Evolutionary conservation across 2,329 filamentous ascomycete species (phyloP).

Genomic region (Pseudonectria foliicola): DNA sequence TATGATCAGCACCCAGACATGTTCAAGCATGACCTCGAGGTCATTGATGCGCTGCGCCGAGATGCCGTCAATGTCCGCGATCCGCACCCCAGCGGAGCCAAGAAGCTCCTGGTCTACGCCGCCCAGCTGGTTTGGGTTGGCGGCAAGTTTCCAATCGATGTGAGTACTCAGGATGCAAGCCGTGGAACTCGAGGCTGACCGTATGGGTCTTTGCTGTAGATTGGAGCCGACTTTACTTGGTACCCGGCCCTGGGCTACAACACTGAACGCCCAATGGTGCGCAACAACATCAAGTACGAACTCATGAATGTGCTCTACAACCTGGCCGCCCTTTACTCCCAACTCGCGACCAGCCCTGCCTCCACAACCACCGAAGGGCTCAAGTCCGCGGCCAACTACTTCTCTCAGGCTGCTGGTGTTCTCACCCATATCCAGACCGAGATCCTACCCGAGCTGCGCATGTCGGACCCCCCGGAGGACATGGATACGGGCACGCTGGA

Average conservation of each 20-base stretch:
- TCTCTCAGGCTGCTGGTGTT: constrained; percentile 80
- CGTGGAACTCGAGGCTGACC: neutral
- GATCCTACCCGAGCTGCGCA: constrained; percentile 75
- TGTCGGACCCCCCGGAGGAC: constrained; percentile 79
- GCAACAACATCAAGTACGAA: constrained; percentile 69
- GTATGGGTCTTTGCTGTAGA: constrained; percentile 42
- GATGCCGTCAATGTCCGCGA: constrained; percentile 88
- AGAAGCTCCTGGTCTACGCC: constrained; percentile 84
- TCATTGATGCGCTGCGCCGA: constrained; percentile 73
- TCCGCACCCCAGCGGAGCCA: constrained; percentile 77
- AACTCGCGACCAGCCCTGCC: constrained; percentile 77
- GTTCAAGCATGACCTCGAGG: constrained; percentile 79
- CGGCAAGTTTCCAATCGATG: constrained; percentile 94
- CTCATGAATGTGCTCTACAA: constrained; percentile 91
- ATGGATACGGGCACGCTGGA: constrained; percentile 88
- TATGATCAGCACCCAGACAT: constrained; percentile 99
- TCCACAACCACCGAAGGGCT: constrained; percentile 73
- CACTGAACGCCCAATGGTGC: constrained; percentile 61
- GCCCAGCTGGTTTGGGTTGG: constrained; percentile 89
- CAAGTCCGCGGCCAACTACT: constrained; percentile 83
- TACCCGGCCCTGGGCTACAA: constrained; percentile 91
- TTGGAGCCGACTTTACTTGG: constrained; percentile 94
- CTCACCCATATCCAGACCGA: constrained; percentile 68
- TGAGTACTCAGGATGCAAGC: constrained; percentile 28
- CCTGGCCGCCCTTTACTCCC: constrained; percentile 85